Conservation (phyloP, 805 yeast species). For the Myxozyma sirexii region DNA sequence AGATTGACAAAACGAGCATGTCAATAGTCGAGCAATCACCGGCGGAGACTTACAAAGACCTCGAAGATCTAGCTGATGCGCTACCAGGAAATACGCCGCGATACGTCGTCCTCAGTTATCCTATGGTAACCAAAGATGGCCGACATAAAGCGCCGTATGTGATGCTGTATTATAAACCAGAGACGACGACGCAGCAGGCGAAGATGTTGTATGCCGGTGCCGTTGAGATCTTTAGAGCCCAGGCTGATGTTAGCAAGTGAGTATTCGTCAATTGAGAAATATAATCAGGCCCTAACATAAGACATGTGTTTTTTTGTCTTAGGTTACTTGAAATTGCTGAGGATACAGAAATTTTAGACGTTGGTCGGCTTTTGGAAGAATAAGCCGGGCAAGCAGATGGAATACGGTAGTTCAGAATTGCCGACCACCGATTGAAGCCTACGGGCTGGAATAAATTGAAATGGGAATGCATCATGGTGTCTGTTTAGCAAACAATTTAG, state of each 20-base stretch:
- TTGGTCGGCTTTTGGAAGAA: background rate
- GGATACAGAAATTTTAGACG: conserved; percentile 14
- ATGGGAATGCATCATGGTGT: too few species aligned
- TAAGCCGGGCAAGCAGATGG: too few species aligned
- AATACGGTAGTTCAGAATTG: too few species aligned
- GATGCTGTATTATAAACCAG: conserved; percentile 84
- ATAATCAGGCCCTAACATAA: background rate
- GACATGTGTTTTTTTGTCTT: background rate
- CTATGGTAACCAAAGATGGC: conserved; percentile 69
- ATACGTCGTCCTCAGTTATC: conserved; percentile 74
- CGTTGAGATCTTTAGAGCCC: conserved; percentile 72
- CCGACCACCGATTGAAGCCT: too few species aligned
- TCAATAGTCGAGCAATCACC: conserved; percentile 21
- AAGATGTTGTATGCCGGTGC: conserved; percentile 93
- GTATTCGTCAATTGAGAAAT: conserved; percentile 31
- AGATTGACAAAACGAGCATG: conserved; percentile 20
- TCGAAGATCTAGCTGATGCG: conserved; percentile 70
- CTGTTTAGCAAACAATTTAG: too few species aligned
- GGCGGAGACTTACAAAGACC: conserved; percentile 36
- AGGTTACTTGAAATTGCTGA: conserved; percentile 22
- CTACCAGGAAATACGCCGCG: conserved; percentile 83
- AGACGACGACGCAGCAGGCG: conserved; percentile 76
- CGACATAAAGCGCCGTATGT: conserved; percentile 73
- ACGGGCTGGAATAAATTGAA: too few species aligned
- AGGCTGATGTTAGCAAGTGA: conserved; percentile 70